These are phyloP conservation scores for Lachnum nothofagi DNA, from an alignment of 2,329 filamentous ascomycete genomes.

Conservation along the genomic window DNA sequence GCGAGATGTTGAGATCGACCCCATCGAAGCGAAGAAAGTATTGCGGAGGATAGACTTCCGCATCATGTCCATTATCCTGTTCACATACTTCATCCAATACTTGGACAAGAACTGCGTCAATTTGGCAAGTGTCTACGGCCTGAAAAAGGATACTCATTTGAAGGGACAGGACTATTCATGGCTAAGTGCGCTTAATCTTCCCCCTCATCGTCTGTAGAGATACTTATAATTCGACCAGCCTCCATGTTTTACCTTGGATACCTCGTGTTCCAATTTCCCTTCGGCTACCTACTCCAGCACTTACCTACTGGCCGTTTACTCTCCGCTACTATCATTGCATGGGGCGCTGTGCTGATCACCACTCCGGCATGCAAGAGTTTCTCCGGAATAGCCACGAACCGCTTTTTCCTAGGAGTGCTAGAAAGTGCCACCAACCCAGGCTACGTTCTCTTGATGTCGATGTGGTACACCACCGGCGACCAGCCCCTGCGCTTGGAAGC, in stretches of 20 bases:
- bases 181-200: slow-evolving; percentile 29
- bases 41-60: slow-evolving; percentile 49
- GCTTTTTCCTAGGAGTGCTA: slow-evolving; percentile 33
- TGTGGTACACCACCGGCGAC: slow-evolving; percentile 38
- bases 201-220: slow-evolving; percentile 10
- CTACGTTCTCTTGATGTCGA: slow-evolving; percentile 36
- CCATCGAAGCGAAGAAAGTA: slow-evolving; percentile 33
- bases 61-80: slow-evolving; percentile 50
- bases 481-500: slow-evolving; percentile 36
- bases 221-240: slow-evolving; percentile 35
- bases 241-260: slow-evolving; percentile 32
- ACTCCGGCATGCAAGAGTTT: slow-evolving; percentile 33
- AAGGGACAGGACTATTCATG: slow-evolving; percentile 41
- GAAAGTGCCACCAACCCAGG: slow-evolving; percentile 34
- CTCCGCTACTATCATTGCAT: slow-evolving; percentile 23
- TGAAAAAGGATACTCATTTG: slow-evolving; percentile 43
- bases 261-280: slow-evolving; percentile 25
- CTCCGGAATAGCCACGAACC: slow-evolving; percentile 27
- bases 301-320: slow-evolving; percentile 24
- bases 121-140: slow-evolving; percentile 44
- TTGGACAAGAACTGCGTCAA: slow-evolving; percentile 54
- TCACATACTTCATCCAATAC: slow-evolving; percentile 54
- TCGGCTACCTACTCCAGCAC: slow-evolving; percentile 17
- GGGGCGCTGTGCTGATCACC: slow-evolving; percentile 32
- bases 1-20: slow-evolving; percentile 21